Percentiles rank a stretch among this genome's conserved stretches.
These are phyloP conservation scores for Phytophthora melonis DNA, from an alignment of 352 stramenopile genomes.

Conservation along the genomic window DNA sequence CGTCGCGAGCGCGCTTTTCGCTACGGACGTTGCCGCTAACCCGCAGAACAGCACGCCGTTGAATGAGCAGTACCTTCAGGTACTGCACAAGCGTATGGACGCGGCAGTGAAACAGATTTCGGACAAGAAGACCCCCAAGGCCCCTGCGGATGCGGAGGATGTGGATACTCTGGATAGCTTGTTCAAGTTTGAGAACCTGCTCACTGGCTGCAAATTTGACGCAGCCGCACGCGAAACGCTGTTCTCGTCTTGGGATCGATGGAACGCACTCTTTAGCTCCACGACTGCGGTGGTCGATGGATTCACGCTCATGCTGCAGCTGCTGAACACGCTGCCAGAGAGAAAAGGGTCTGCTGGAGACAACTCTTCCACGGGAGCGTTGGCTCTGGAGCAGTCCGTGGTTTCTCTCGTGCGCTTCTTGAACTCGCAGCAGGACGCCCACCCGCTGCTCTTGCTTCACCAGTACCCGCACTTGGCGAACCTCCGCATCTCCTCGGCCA, in stretches of 20 bases:
- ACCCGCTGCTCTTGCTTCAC: slow-evolving; percentile 61
- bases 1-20: slow-evolving; percentile 36
- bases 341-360: slow-evolving; percentile 41
- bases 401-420: slow-evolving; percentile 46
- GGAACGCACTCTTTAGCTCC: slow-evolving; percentile 50
- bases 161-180: slow-evolving; percentile 54
- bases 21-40: slow-evolving; percentile 22
- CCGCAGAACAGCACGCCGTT: slow-evolving; percentile 39
- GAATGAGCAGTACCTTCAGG: slow-evolving; percentile 56
- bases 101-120: slow-evolving; percentile 44
- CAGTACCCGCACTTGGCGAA: slow-evolving; percentile 63
- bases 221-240: slow-evolving; percentile 39
- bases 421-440: slow-evolving; percentile 32
- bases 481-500: slow-evolving; percentile 50
- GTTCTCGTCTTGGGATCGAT: slow-evolving; percentile 54
- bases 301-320: slow-evolving; percentile 62
- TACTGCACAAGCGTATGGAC: slow-evolving; percentile 46
- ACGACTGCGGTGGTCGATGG: slow-evolving; percentile 57
- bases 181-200: slow-evolving; percentile 61
- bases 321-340: slow-evolving; percentile 58
- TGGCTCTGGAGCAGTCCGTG: slow-evolving; percentile 58
- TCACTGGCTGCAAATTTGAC: slow-evolving; percentile 55
- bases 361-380: slow-evolving; percentile 33
- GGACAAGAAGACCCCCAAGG: slow-evolving; percentile 35
- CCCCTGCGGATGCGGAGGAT: slow-evolving; percentile 46